phyloP scores from a whole-genome alignment of 2,329 filamentous ascomycete species.

The Aschersonia sp. region DNA sequence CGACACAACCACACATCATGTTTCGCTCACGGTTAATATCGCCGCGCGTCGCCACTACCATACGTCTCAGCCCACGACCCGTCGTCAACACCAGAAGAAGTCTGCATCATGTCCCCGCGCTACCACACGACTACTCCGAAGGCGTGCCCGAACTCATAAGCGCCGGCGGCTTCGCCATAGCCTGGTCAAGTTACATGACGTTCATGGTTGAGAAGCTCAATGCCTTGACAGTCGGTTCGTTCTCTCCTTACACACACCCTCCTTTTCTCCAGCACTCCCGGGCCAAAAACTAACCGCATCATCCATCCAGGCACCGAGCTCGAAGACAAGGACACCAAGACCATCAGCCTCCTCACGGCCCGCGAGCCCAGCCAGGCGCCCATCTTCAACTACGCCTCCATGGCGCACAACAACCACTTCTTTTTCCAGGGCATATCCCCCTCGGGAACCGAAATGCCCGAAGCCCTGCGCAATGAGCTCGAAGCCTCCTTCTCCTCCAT shows the following conservation, averaged over 20 bases:
- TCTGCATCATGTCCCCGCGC: constrained; percentile 31
- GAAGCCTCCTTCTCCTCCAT: constrained; percentile 64
- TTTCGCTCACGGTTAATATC: constrained; percentile 35
- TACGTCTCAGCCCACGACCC: constrained; percentile 19
- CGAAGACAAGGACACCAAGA: constrained; percentile 46
- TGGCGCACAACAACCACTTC: constrained; percentile 84
- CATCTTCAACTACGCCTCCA: constrained; percentile 91
- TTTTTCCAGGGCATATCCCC: constrained; percentile 51
- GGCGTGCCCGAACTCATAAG: constrained; percentile 60
- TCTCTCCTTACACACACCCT: background rate
- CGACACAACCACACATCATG: constrained; percentile 20
- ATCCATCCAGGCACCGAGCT: constrained; percentile 41
- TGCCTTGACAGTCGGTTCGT: constrained; percentile 53
- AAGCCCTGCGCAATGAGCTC: constrained; percentile 43
- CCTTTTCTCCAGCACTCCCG: background rate
- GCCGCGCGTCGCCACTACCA: constrained; percentile 26
- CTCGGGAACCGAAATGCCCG: constrained; percentile 36
- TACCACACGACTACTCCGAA: constrained; percentile 30
- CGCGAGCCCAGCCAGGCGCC: constrained; percentile 65
- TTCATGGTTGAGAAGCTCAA: constrained; percentile 67
- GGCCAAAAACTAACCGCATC: background rate
- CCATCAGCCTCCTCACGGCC: constrained; percentile 60
- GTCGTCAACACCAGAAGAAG: constrained; percentile 22
- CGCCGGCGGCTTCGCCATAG: constrained; percentile 52
- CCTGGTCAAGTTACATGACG: constrained; percentile 73